Conservation (phyloP, 495 filamentous ascomycete species). For the Penicillium tannophilum region DNA sequence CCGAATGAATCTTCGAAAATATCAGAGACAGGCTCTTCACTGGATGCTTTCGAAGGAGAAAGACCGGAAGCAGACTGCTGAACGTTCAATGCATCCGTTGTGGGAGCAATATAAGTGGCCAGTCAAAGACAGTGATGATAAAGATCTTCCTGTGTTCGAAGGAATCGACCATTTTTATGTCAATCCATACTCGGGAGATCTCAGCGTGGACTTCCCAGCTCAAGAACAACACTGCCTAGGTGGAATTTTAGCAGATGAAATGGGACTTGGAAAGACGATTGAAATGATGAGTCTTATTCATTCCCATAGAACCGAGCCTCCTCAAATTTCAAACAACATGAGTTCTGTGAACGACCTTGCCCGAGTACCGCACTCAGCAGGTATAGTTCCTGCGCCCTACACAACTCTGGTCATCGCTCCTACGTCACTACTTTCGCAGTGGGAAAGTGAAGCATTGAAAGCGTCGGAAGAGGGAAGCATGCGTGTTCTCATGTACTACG, state of each 20-base stretch:
- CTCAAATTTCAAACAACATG: conserved; percentile 36
- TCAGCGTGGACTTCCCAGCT: conserved; percentile 87
- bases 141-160: conserved; percentile 63
- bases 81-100: conserved; percentile 90
- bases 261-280: conserved; percentile 92
- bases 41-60: conserved; percentile 97
- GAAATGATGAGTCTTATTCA: conserved; percentile 96
- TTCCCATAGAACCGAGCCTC: conserved; percentile 63
- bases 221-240: conserved; percentile 96
- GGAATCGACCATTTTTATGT: conserved; percentile 81
- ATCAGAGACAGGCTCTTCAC: conserved; percentile 91
- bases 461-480: conserved; percentile 80
- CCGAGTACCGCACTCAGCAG: conserved; percentile 55
- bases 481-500: conserved; percentile 89
- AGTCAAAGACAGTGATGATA: conserved; percentile 80
- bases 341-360: conserved; percentile 57
- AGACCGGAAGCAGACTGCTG: conserved; percentile 63
- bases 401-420: conserved; percentile 95
- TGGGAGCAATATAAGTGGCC: conserved; percentile 98
- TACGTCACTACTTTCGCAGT: conserved; percentile 91
- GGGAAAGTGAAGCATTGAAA: conserved; percentile 92
- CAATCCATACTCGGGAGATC: conserved; percentile 93
- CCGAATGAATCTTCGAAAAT: conserved; percentile 79
- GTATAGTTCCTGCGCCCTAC: conserved; percentile 70
- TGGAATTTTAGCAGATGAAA: conserved; percentile 91